Evolutionary conservation across 2,329 filamentous ascomycete species (phyloP), one percentile per base, ranked within the genome.

Genomic region (Beauveria australis): DNA sequence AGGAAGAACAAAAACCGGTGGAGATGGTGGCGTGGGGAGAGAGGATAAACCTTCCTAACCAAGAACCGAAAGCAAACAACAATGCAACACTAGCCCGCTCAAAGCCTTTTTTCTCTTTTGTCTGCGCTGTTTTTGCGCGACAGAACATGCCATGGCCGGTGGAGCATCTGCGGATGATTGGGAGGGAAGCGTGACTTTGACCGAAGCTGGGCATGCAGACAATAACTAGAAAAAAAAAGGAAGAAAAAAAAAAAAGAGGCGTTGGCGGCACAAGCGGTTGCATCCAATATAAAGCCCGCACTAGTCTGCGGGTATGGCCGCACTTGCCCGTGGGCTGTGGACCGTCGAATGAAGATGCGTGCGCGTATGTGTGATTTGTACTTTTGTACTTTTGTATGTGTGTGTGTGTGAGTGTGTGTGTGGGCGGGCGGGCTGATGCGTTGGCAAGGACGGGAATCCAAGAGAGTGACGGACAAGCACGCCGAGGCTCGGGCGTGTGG

Each of bases 211-310:
- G 56, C 33, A 41, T 51, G 55, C 33, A 51, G 28, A 33, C 10
- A 33, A 33, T 14, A 33, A 12, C 4, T 2, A 37, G n/a, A 5
- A 24, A n/a, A 19, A 6, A 24, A 14, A 22, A 22, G 22, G 22
- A 22, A 5, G 22, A 12, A 30, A 28, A 18, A 9, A 44, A 18
- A 16, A 5, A 30, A n/a, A 30, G 41, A 18, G 10, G 26, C 16
- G 54, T 22, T 52, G 56, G 56, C 56, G 46, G 56, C 56, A 59
- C 56, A 19, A 51, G 56, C 56, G 56, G 46, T 24, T 52, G 56
- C 56, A 59, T 44, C 47, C 47, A 59, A 49, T 57, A 49, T 33
- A 33, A 33, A 57, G 19, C 54, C 54, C 28, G 54, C 54, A 58
- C 44, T 58, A 58, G 44, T 46, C n/a, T 52, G 56, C 56, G 56